Percentiles rank a stretch among this genome's conserved stretches.
phyloP scores from a whole-genome alignment of 2,329 filamentous ascomycete genomes.

The Alternaria triticimaculans region DNA sequence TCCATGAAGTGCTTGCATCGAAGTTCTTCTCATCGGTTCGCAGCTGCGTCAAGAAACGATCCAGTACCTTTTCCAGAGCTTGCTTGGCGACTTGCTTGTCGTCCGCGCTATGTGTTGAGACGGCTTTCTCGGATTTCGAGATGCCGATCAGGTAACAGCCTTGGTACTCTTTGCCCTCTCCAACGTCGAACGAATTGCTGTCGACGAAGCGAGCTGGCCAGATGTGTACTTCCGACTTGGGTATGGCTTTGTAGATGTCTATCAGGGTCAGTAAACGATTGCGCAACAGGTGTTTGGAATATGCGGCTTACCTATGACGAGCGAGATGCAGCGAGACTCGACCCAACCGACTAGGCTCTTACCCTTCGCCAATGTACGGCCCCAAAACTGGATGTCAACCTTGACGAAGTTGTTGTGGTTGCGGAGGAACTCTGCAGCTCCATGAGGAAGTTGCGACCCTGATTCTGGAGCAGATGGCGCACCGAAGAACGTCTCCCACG shows the following conservation, averaged over 20 bases:
- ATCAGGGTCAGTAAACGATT: not conserved
- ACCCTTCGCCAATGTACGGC: conserved; percentile 61
- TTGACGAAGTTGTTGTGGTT: conserved; percentile 64
- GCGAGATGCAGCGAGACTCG: conserved; percentile 64
- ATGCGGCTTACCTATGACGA: conserved; percentile 62
- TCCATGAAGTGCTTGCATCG: conserved; percentile 44
- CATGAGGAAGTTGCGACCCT: not conserved
- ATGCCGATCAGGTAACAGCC: conserved; percentile 69
- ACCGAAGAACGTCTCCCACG: conserved; percentile 39
- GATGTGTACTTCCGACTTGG: conserved; percentile 61
- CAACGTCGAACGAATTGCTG: conserved; percentile 12
- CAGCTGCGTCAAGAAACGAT: conserved; percentile 46
- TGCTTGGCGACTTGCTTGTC: conserved; percentile 54
- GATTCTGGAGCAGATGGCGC: not conserved
- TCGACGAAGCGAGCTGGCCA: conserved; percentile 67
- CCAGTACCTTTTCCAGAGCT: conserved; percentile 50
- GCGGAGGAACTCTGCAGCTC: conserved; percentile 56
- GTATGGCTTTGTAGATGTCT: conserved; percentile 64
- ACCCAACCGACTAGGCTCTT: conserved; percentile 67
- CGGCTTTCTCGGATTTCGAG: conserved; percentile 20
- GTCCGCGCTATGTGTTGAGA: conserved; percentile 25
- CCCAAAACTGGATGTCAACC: conserved; percentile 71
- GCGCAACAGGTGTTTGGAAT: too few relatives aligned
- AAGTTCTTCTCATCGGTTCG: conserved; percentile 45
- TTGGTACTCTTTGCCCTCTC: conserved; percentile 58